Conservation (phyloP, 257 asterid species). For the Solanum piurae region DNA sequence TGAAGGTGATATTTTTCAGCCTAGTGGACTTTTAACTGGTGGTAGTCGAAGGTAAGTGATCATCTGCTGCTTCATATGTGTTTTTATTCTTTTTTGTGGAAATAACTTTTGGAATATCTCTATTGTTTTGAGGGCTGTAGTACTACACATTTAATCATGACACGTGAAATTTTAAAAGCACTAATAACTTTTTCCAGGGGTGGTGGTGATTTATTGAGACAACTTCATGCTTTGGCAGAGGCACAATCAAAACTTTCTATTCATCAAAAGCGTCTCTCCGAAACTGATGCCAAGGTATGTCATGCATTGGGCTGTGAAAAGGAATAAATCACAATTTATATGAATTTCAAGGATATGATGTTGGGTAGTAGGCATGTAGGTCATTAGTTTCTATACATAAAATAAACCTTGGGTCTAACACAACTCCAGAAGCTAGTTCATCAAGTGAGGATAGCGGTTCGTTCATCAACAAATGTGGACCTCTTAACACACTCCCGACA, state of each 20-base stretch:
- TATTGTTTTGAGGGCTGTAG: not conserved
- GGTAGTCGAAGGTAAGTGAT: slow-evolving; percentile 86
- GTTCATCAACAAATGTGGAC: not conserved
- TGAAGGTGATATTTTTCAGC: slow-evolving; percentile 91
- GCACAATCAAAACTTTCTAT: slow-evolving; percentile 50
- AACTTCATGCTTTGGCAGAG: slow-evolving; percentile 81
- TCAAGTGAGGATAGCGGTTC: not conserved
- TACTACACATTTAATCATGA: not conserved
- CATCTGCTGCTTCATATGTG: not conserved
- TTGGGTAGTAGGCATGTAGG: not conserved
- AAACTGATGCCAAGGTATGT: slow-evolving; percentile 66
- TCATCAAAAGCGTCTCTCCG: slow-evolving; percentile 57
- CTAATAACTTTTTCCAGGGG: slow-evolving; percentile 49
- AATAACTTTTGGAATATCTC: not conserved
- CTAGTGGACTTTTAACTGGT: slow-evolving; percentile 94
- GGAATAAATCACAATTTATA: not conserved
- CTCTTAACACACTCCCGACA: not conserved
- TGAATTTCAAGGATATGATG: not conserved
- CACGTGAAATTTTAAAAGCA: slow-evolving; percentile 7
- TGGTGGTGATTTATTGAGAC: slow-evolving; percentile 77
- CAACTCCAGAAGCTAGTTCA: not conserved
- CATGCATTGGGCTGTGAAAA: not conserved
- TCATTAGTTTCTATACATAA: not conserved
- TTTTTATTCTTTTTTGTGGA: not conserved
- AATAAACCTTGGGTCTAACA: not conserved